Base-by-base conservation (phyloP, 1,284 basidiomycete genomes). In the Meira nashicola region DNA sequence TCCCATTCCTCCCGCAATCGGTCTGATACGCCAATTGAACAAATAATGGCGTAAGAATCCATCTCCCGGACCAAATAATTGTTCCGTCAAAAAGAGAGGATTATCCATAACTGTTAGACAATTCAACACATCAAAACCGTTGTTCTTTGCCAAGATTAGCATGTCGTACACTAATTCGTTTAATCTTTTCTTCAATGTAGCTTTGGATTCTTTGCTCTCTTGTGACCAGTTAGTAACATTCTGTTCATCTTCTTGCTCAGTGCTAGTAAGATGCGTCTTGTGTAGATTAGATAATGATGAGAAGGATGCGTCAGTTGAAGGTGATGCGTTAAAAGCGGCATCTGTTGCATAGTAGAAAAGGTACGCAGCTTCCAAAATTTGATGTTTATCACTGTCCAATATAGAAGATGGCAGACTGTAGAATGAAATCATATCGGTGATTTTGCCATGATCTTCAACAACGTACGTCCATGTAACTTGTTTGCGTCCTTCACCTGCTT, bases 401-500 rank as follows among this genome's bases (percentile, higher is more conserved):
- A 94, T 86, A 2, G 89, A 89, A 5, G 93, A 97, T 0, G 95
- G 94, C 19, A 99, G 85, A 8, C 89, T 90, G 80, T 96, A 98
- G 82, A 97, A 96, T 7, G 94, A 94, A 79, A 97, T 88, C 74
- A 94, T 88, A 80, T 98, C 95, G 2, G 93, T 96, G 71, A 99
- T 89, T 58, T 84, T 83, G 60, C 88, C 85, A 5, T 88, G 89
- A 55, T 84, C 80, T 84, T 97, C 93, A 40, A 96, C 89, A 38
- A 99, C 94, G 74, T 95, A 98, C 2, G 89, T 84, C 94, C 94
- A 98, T 1, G 90, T 87, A 40, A 98, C 94, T 78, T 97, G 94
- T 1, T 82, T 79, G 81, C 83, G 38, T 4, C 74, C 80, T 12
- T 79, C 81, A 0, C 94, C 94, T 4, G 28, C 28, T 39, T 83